Percentiles rank a stretch among this genome's conserved stretches.
Evolutionary conservation across 495 filamentous ascomycete genomes (phyloP).

Genomic region (Penicillium cinerascens): DNA sequence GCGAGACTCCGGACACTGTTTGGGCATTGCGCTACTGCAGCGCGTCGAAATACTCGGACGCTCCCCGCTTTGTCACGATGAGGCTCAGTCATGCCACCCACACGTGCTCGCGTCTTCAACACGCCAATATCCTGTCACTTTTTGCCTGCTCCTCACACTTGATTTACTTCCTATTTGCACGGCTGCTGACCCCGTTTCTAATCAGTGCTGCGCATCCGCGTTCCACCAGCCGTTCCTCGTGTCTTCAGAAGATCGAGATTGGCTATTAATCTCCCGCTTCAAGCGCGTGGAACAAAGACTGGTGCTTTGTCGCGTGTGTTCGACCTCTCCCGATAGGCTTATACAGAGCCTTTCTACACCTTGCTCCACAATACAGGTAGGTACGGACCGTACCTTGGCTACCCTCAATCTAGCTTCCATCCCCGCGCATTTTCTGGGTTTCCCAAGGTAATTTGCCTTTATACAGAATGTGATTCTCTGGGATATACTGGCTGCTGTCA

Average conservation of each 20-base stretch:
- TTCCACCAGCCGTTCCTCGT: slow-evolving; percentile 8
- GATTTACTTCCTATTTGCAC: background rate
- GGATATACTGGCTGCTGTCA: background rate
- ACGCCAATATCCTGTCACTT: background rate
- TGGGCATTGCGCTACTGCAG: background rate
- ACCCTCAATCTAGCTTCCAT: background rate
- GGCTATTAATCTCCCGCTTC: slow-evolving; percentile 2
- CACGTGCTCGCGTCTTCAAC: slow-evolving; percentile 3
- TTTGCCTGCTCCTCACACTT: background rate
- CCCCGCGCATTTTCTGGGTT: background rate
- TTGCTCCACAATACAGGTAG: slow-evolving; percentile 5
- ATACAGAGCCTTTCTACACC: slow-evolving; percentile 3
- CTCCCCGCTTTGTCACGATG: slow-evolving; percentile 15
- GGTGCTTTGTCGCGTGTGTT: slow-evolving; percentile 19
- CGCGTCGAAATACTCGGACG: slow-evolving; percentile 2
- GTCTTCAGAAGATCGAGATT: slow-evolving; percentile 14
- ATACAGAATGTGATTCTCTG: background rate
- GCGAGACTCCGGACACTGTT: background rate
- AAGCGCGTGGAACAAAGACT: slow-evolving; percentile 20
- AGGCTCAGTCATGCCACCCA: slow-evolving; percentile 23
- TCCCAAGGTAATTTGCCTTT: background rate
- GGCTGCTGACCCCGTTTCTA: background rate
- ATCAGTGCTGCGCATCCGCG: slow-evolving; percentile 18
- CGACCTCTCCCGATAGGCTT: background rate
- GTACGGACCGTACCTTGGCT: slow-evolving; percentile 3